Evolutionary conservation across 2,329 filamentous ascomycete species (phyloP), one percentile per base, ranked within the genome.

Genomic region (Ophiocordyceps sinensis): DNA sequence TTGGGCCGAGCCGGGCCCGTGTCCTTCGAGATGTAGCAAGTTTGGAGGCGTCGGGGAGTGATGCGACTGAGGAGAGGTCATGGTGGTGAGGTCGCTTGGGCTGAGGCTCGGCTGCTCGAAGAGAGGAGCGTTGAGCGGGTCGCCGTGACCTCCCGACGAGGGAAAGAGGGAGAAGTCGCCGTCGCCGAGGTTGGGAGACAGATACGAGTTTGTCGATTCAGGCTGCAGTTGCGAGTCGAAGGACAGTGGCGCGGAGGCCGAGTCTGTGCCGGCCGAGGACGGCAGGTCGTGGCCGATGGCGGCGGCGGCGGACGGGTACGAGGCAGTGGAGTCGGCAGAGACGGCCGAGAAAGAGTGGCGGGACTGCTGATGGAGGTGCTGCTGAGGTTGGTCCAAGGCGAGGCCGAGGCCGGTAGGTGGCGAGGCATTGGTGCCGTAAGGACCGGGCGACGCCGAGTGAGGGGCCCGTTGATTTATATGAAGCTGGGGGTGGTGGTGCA

Each of bases 101-200:
- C 63, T 62, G 35, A 73, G 58, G 38, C 61, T 58, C 28, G 58
- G 44, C 42, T 63, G 63, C 46, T 70, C 68, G 44, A 84, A 82
- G 45, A 79, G 66, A 19, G 79, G 72, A 12, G 75, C 61, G 51
- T 75, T 75, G 53, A 79, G 76, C 52, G 76, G 73, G 46, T 77
- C 71, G 46, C 67, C 64, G 39, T 61, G 64, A 43, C 67, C 63
- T 49, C 68, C 65, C 39, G 68, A 62, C 9, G 68, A 57, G 4
- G 77, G 71, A 52, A 82, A 85, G 51, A 83, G 67, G 39, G 75
- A 73, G 56, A 80, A 81, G 60, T 83, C 77, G 45, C 62, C 63
- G 52, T 66, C 63, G 54, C 62, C 63, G 46, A 75, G 72, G 47
- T 67, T 71, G 15, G 70, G 57, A 35, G 67, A 63, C 35, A 79